Evolutionary conservation across 257 asterid species (phyloP), one percentile per base, ranked within the genome.

Genomic region (Agastache rugosa): DNA sequence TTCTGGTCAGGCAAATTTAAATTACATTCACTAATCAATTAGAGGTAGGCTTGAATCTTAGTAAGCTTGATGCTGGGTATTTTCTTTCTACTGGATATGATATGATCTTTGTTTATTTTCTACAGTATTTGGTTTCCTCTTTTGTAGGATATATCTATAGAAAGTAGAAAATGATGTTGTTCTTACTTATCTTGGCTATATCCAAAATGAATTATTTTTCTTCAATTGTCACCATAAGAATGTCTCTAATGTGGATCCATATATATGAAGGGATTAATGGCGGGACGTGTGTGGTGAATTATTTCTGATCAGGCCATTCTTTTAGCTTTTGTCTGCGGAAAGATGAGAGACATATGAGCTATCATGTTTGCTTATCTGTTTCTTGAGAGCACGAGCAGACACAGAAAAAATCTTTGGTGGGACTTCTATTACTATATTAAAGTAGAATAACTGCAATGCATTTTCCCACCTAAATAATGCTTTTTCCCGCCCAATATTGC

Each of bases 81-180:
- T 63, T 63, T 67, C 48, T 67, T 25, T 25, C 29, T 25, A 25
- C 29, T 25, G 29, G 29, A 25, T 25, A 25, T 25, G 31, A 15
- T 59, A 23, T 55, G 67, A 45, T 67, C 34, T 73, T 65, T 67
- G 51, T 48, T 63, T 44, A 45, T 20, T 19, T 31, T 50, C 37
- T 27, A 56, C 15, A n/a, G 25, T 29, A 55, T 55, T 42, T 69
- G 12, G 19, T 34, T 20, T 50, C 12, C 64, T 47, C 34, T 27
- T 42, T 78, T 63, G 72, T 22, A 8, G 17, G 34, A 16, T 23
- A 16, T 23, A 8, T 19, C 14, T 47, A 15, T 45, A 27, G 20
- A 58, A 45, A 22, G 39, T 68, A 22, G 63, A 22, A 42, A 41
- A 11, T 8, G 4, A 12, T 75, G 42, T 0, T 11, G 39, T 75